Evolutionary conservation across 139 green algal genomes (phyloP).

Genomic region (Coccomyxa sp.): DNA sequence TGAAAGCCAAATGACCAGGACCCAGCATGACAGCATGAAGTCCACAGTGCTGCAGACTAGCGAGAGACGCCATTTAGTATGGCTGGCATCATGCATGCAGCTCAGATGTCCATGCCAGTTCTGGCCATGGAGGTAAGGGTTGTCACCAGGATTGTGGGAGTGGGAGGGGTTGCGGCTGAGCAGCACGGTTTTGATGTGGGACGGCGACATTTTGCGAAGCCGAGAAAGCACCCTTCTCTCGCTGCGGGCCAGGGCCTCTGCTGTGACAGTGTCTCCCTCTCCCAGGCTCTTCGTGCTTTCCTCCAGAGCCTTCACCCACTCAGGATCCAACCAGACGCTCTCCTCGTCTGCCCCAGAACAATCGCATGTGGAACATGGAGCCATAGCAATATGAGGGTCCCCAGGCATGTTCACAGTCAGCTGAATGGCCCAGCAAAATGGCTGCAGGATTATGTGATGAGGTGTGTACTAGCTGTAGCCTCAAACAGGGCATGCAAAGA

Average conservation of each 20-base stretch:
- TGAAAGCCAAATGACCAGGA: too few species aligned
- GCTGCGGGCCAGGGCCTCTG: not conserved
- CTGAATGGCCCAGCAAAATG: not conserved
- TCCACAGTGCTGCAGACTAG: too few species aligned
- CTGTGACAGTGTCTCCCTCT: not conserved
- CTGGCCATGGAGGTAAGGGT: too few species aligned
- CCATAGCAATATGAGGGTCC: not conserved
- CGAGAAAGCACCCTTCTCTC: not conserved
- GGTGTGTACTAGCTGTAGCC: not conserved
- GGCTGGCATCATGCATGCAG: too few species aligned
- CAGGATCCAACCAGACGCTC: not conserved
- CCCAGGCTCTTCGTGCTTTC: not conserved
- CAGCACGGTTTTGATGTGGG: not conserved
- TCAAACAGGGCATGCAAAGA: not conserved
- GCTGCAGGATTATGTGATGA: not conserved
- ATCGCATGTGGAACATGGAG: not conserved
- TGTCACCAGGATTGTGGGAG: too few species aligned
- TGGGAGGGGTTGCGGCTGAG: not conserved
- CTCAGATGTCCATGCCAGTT: too few species aligned
- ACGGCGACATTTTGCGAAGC: not conserved
- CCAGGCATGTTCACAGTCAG: not conserved
- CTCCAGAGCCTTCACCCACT: not conserved
- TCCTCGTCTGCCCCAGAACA: not conserved
- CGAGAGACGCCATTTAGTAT: too few species aligned
- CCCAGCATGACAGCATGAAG: too few species aligned